Evolutionary conservation across 2,329 filamentous ascomycete species (phyloP).

Genomic region (Scedosporium aurantiacum): DNA sequence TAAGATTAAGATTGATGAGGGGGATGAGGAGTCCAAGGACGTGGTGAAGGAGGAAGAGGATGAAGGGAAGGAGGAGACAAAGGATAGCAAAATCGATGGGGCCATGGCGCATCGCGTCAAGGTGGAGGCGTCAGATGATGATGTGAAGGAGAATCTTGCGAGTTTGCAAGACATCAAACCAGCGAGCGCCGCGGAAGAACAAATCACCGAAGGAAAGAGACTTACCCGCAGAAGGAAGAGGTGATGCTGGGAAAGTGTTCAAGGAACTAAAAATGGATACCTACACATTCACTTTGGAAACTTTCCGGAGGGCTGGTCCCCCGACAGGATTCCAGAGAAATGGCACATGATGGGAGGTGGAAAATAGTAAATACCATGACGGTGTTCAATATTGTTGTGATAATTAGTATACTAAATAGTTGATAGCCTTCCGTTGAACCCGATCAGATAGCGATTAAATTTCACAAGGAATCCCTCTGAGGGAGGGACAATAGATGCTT

Average conservation of each 20-base stretch:
- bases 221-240: background rate
- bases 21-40: constrained; percentile 27
- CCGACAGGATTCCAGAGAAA: background rate
- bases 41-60: constrained; percentile 7
- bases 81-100: background rate
- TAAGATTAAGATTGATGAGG: constrained; percentile 14
- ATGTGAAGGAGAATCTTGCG: background rate
- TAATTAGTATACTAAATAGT: too few relatives aligned
- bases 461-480: too few relatives aligned
- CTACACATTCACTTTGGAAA: background rate
- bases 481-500: too few relatives aligned
- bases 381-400: too few relatives aligned
- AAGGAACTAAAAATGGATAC: background rate
- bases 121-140: background rate
- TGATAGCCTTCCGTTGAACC: too few relatives aligned
- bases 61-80: background rate
- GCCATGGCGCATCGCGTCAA: background rate
- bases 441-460: too few relatives aligned
- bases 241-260: background rate
- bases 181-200: background rate
- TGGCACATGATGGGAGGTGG: background rate
- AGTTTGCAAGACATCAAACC: background rate
- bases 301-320: too few relatives aligned
- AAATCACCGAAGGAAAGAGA: background rate
- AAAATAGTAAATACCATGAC: too few relatives aligned